Evolutionary conservation across 2,329 filamentous ascomycete species (phyloP).

Genomic region (Blastomyces silverae): DNA sequence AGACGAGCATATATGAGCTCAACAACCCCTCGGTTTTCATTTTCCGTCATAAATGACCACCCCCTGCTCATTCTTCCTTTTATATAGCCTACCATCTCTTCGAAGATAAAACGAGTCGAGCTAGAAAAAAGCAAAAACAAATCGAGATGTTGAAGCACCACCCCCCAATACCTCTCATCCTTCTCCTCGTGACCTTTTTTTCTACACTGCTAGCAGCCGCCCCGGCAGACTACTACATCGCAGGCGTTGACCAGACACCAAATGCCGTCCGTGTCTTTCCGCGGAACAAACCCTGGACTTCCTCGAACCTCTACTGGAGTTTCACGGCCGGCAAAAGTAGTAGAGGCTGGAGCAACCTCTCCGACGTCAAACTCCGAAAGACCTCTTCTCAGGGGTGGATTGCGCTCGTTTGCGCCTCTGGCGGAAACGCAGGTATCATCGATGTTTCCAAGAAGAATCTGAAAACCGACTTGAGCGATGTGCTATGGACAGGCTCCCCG

Average conservation of each 20-base stretch:
- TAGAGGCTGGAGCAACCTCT: constrained; percentile 19
- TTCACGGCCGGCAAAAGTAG: constrained; percentile 18
- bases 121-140: not conserved
- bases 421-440: constrained; percentile 36
- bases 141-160: not conserved
- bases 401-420: constrained; percentile 22
- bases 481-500: constrained; percentile 20
- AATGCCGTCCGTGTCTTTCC: constrained; percentile 22
- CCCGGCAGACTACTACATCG: constrained; percentile 21
- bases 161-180: not conserved
- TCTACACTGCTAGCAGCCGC: constrained; percentile 9
- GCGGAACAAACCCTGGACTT: constrained; percentile 21
- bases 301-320: constrained; percentile 20
- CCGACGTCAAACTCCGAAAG: constrained; percentile 22
- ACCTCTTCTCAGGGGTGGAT: constrained; percentile 20
- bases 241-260: constrained; percentile 22
- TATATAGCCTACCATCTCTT: not conserved
- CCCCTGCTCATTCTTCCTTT: not conserved
- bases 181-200: not conserved
- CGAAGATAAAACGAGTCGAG: not conserved
- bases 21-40: not conserved
- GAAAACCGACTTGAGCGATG: constrained; percentile 28
- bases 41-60: not conserved
- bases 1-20: not conserved
- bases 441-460: constrained; percentile 45